Conservation (phyloP, 164 flowering plant genomes). For the Nymphaea colorata region DNA sequence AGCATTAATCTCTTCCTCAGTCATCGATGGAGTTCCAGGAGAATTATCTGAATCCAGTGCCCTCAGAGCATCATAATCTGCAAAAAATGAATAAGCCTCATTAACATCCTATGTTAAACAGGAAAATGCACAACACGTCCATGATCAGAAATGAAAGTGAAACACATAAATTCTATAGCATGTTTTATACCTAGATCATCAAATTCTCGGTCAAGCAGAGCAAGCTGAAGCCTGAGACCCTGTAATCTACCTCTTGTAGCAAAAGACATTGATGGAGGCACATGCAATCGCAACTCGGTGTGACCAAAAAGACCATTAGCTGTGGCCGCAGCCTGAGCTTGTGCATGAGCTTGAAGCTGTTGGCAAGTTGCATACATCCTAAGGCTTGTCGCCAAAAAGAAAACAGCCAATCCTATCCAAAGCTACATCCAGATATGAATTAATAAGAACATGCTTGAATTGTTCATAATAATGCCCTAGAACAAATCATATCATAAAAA, state of each 20-base stretch:
- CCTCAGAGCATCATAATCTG: conserved; percentile 89
- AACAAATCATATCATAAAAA: neutral
- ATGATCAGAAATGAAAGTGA: neutral
- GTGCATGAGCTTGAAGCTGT: conserved; percentile 95
- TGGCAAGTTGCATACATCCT: conserved; percentile 98
- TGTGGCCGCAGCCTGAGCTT: conserved; percentile 64
- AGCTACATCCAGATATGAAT: conserved; percentile 36
- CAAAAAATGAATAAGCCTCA: conserved; percentile 1
- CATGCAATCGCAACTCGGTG: conserved; percentile 71
- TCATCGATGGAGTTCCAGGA: conserved; percentile 58
- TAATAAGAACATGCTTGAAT: neutral
- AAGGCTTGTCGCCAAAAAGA: conserved; percentile 79
- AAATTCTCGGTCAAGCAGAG: conserved; percentile 97
- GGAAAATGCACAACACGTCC: neutral
- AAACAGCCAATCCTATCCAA: conserved; percentile 85
- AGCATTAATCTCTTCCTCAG: conserved; percentile 92
- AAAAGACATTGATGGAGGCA: conserved; percentile 89
- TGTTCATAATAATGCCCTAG: neutral
- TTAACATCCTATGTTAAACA: neutral
- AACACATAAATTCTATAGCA: no score
- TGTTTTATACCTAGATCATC: conserved; percentile 74
- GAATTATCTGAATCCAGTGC: conserved; percentile 57
- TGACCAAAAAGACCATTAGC: conserved; percentile 83
- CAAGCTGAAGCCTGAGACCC: conserved; percentile 94
- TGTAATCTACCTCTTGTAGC: conserved; percentile 88